Conservation (phyloP, 2,329 filamentous ascomycete species). For the Cryphonectria parasitica region DNA sequence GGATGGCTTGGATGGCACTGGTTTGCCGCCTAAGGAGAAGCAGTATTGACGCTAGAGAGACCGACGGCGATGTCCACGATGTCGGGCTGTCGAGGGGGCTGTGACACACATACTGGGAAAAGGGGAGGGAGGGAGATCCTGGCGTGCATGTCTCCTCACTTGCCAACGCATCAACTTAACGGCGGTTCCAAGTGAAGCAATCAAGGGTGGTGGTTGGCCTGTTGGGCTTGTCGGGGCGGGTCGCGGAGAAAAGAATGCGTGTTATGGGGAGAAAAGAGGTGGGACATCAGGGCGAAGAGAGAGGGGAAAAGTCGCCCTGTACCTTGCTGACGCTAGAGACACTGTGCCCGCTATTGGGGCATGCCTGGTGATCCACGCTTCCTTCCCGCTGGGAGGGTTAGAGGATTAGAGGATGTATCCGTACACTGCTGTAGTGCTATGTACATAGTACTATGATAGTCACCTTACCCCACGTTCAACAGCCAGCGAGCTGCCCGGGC, state of each 20-base stretch:
- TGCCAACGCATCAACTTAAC: constrained; percentile 19
- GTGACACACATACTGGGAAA: neutral
- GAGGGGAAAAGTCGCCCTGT: neutral
- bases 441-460: neutral
- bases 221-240: constrained; percentile 3
- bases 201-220: neutral
- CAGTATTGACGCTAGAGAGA: neutral
- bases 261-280: neutral
- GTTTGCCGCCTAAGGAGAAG: neutral
- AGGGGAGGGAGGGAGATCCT: constrained; percentile 10
- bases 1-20: constrained; percentile 6
- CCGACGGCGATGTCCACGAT: constrained; percentile 11
- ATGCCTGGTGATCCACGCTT: constrained; percentile 3
- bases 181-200: neutral
- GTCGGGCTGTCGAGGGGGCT: neutral
- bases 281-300: neutral
- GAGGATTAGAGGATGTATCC: no score
- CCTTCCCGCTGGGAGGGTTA: constrained; percentile 10
- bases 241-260: neutral
- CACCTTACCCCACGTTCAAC: constrained; percentile 3
- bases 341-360: neutral
- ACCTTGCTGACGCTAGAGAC: neutral
- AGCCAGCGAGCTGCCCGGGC: neutral
- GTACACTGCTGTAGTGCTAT: neutral
- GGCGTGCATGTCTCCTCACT: constrained; percentile 6